Evolutionary conservation across 2,329 filamentous ascomycete genomes (phyloP).

Genomic region (Hypoxylon sp.): DNA sequence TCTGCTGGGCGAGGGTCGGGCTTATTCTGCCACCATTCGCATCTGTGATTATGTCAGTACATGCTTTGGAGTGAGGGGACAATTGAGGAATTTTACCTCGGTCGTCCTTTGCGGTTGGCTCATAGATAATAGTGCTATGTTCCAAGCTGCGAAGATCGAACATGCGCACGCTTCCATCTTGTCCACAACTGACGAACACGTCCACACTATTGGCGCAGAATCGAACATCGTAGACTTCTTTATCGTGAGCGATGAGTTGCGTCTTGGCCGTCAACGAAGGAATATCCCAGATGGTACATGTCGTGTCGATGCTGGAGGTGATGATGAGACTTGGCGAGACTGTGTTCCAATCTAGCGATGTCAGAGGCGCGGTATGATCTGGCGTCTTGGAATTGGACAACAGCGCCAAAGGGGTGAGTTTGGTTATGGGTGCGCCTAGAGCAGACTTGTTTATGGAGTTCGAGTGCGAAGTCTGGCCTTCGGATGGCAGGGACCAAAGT

Average conservation of each 20-base stretch:
- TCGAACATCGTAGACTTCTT: conserved; percentile 97
- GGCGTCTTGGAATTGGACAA: conserved; percentile 98
- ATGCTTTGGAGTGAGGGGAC: not conserved
- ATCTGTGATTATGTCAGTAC: conserved; percentile 49
- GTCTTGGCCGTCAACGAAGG: conserved; percentile 97
- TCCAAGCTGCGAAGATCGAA: conserved; percentile 96
- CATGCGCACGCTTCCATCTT: conserved; percentile 98
- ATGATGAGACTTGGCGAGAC: conserved; percentile 97
- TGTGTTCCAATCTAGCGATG: conserved; percentile 97
- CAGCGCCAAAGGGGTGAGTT: conserved; percentile 90
- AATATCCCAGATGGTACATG: conserved; percentile 99
- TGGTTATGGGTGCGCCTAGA: conserved; percentile 69
- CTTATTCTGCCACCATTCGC: conserved; percentile 71
- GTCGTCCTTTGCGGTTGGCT: conserved; percentile 87
- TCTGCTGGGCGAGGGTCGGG: conserved; percentile 79
- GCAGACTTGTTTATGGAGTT: conserved; percentile 72
- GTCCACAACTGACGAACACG: conserved; percentile 96
- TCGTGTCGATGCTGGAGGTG: conserved; percentile 98
- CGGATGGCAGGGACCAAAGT: conserved; percentile 87
- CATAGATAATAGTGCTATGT: conserved; percentile 99
- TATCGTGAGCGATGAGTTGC: conserved; percentile 97
- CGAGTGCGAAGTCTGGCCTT: conserved; percentile 66
- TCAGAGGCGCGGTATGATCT: conserved; percentile 95
- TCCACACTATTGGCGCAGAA: conserved; percentile 99
- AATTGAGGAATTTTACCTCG: conserved; percentile 60